These are phyloP conservation scores for Hygrocybe coccinea DNA, from an alignment of 768 basidiomycete genomes.

Conservation along the genomic window DNA sequence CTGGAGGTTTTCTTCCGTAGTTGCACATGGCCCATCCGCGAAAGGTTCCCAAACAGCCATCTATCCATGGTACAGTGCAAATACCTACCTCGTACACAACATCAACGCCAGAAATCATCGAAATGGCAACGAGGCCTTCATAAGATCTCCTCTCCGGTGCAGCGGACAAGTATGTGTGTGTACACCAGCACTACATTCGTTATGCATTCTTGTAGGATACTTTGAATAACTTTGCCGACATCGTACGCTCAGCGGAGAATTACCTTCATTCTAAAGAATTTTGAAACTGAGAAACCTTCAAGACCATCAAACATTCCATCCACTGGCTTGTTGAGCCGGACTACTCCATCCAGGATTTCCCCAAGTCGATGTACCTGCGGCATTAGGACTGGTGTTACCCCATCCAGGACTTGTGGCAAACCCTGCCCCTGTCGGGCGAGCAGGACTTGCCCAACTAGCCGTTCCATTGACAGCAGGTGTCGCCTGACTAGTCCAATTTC, in stretches of 20 bases:
- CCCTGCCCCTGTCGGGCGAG: conserved; percentile 14
- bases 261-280: background rate
- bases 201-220: background rate
- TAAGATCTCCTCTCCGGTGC: conserved; percentile 1
- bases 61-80: too few species aligned
- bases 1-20: too few species aligned
- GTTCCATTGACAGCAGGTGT: conserved; percentile 20
- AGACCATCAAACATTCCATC: conserved; percentile 45
- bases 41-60: too few species aligned
- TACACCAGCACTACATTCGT: background rate
- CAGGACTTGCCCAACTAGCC: conserved; percentile 29
- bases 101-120: conserved; percentile 28
- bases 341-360: conserved; percentile 44
- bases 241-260: background rate
- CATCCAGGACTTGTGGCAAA: conserved; percentile 1
- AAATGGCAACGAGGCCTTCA: conserved; percentile 30
- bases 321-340: conserved; percentile 45
- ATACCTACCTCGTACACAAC: too few species aligned
- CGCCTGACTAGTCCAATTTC: conserved; percentile 28
- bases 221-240: background rate
- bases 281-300: background rate
- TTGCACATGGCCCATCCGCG: too few species aligned
- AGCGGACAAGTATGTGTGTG: too few species aligned
- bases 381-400: conserved; percentile 26
- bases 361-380: conserved; percentile 9